phyloP scores from a whole-genome alignment of 2,329 filamentous ascomycete species.

The Nectriaceae sp. region DNA sequence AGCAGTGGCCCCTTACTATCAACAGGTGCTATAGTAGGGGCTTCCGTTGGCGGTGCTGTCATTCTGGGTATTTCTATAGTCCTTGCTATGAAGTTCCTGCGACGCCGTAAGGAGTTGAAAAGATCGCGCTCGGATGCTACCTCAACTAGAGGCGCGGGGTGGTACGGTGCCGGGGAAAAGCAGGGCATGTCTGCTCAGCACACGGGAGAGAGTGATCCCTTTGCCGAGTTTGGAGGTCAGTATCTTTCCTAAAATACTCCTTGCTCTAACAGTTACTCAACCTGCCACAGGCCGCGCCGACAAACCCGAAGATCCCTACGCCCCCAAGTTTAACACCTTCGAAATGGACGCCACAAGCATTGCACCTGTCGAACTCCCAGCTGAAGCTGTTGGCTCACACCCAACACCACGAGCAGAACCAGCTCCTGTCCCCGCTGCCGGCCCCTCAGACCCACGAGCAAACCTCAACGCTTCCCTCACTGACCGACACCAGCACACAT shows the following conservation, averaged over 20 bases:
- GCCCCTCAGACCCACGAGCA: slow-evolving; percentile 33
- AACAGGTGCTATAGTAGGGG: slow-evolving; percentile 36
- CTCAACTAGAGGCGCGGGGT: slow-evolving; percentile 12
- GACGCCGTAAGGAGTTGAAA: slow-evolving; percentile 17
- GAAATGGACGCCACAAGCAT: slow-evolving; percentile 40
- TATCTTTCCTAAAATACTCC: slow-evolving; percentile 3
- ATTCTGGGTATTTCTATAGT: slow-evolving; percentile 29
- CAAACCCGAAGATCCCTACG: slow-evolving; percentile 28
- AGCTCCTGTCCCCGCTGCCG: slow-evolving; percentile 14
- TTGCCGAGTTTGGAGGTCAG: slow-evolving; percentile 49
- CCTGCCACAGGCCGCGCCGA: slow-evolving; percentile 35
- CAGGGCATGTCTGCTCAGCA: slow-evolving; percentile 29
- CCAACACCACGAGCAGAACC: slow-evolving; percentile 3
- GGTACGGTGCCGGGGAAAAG: slow-evolving; percentile 29
- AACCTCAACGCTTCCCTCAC: slow-evolving; percentile 36
- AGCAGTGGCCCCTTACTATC: slow-evolving; percentile 19
- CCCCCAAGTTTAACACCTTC: slow-evolving; percentile 31
- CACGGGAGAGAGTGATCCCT: slow-evolving; percentile 35
- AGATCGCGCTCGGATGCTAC: slow-evolving; percentile 6
- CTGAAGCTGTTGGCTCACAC: slow-evolving; percentile 15
- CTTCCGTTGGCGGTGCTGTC: slow-evolving; percentile 31
- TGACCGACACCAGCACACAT: slow-evolving; percentile 31
- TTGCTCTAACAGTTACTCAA: slow-evolving; percentile 12
- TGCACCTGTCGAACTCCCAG: slow-evolving; percentile 37
- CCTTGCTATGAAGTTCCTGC: slow-evolving; percentile 16